A percentile compares a stretch with the other conserved stretches of the same genome.
phyloP scores from a whole-genome alignment of 495 filamentous ascomycete species.

The Podospora conica region DNA sequence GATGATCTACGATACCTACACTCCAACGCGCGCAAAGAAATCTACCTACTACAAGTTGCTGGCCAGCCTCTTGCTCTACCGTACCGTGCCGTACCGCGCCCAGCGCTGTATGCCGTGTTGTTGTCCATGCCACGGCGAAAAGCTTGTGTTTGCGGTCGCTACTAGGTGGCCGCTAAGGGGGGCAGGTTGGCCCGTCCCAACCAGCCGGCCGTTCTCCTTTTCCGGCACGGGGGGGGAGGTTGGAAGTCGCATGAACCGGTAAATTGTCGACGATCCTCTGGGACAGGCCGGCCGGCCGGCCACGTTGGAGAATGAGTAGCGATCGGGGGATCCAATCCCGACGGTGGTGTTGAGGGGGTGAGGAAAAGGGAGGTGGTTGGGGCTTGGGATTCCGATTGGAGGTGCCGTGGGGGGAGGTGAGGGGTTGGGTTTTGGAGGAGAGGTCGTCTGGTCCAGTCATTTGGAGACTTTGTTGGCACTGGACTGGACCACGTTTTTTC shows the following conservation, averaged over 20 bases:
- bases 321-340: too few relatives aligned
- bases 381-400: neutral
- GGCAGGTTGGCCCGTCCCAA: neutral
- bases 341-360: neutral
- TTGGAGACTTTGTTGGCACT: neutral
- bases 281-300: neutral
- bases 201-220: neutral
- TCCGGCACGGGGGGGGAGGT: neutral
- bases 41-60: neutral
- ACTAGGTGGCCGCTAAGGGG: neutral
- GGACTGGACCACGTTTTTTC: neutral
- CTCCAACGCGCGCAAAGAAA: neutral
- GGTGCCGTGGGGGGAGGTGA: neutral
- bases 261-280: neutral
- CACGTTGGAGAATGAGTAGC: neutral
- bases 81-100: neutral
- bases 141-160: too few relatives aligned
- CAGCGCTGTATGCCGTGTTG: neutral
- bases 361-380: neutral
- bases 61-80: neutral
- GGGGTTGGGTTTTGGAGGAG: neutral
- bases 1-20: too few relatives aligned
- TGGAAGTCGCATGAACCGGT: constrained; percentile 3
- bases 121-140: neutral
- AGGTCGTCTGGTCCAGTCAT: neutral